Percentiles rank a stretch among this genome's conserved stretches.
Conservation (phyloP, 305 asterid species). For the Fraxinus latifolia region DNA sequence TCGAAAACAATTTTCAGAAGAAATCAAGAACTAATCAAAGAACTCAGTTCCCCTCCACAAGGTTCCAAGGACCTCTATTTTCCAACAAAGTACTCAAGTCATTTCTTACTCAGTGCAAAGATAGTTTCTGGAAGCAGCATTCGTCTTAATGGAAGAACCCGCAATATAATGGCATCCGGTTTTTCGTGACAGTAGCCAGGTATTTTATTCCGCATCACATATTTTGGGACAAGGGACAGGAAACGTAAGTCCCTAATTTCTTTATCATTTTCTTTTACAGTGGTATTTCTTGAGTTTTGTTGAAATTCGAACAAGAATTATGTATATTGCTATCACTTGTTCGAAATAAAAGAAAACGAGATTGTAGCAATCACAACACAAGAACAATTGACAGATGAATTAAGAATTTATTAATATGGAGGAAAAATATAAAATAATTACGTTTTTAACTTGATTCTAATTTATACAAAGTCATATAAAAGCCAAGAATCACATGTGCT, state of each 20-base stretch:
- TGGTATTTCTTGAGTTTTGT: background rate
- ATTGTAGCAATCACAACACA: too few species aligned
- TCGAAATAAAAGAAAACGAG: too few species aligned
- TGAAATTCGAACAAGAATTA: background rate
- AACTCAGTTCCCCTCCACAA: slow-evolving; percentile 40
- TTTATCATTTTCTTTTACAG: background rate
- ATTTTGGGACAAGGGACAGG: slow-evolving; percentile 47
- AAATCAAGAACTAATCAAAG: slow-evolving; percentile 38
- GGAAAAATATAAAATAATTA: too few species aligned
- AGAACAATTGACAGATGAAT: too few species aligned
- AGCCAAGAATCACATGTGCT: too few species aligned
- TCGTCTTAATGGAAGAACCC: slow-evolving; percentile 53
- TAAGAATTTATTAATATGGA: too few species aligned
- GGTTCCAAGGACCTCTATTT: slow-evolving; percentile 40
- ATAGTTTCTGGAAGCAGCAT: slow-evolving; percentile 51
- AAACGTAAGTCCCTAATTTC: background rate
- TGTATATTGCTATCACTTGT: too few species aligned
- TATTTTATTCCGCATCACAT: slow-evolving; percentile 34
- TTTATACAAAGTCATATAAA: too few species aligned
- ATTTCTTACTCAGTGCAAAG: slow-evolving; percentile 42
- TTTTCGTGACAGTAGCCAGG: slow-evolving; percentile 37
- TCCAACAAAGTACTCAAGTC: slow-evolving; percentile 39
- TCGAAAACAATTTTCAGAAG: background rate
- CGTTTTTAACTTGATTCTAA: too few species aligned
- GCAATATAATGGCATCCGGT: slow-evolving; percentile 38